Evolutionary conservation across 345 rosid species (phyloP).

Genomic region (Garcia nutans): DNA sequence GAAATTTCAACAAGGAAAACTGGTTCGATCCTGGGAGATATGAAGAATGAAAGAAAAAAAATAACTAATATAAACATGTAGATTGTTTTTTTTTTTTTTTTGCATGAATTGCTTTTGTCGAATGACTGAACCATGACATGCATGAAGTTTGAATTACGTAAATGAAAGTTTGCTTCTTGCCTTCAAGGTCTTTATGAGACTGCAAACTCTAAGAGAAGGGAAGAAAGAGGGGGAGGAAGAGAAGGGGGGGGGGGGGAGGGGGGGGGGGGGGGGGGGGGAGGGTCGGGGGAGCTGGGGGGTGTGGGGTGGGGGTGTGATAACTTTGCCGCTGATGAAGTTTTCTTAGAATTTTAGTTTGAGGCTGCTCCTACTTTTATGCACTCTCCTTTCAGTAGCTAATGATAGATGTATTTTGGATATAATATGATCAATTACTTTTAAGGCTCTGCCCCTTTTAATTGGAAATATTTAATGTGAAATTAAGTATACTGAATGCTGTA

Average conservation of each 20-base stretch:
- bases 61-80: not conserved
- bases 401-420: not conserved
- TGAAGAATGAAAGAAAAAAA: not conserved
- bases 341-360: not conserved
- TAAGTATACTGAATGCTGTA: not conserved
- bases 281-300: no score
- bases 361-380: not conserved
- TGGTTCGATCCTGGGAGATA: not conserved
- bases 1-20: not conserved
- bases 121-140: not conserved
- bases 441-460: not conserved
- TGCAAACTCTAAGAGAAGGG: not conserved
- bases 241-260: no score
- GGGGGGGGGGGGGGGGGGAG: no score
- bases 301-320: no score
- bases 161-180: not conserved
- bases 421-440: not conserved
- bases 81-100: no score
- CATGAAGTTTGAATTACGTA: not conserved
- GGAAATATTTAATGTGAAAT: not conserved
- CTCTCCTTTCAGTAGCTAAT: not conserved
- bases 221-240: no score
- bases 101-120: not conserved
- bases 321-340: not conserved
- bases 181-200: not conserved